A percentile compares a stretch with the other conserved stretches of the same genome.
Conservation (phyloP, 257 asterid species). For the Solanum arcanum region DNA sequence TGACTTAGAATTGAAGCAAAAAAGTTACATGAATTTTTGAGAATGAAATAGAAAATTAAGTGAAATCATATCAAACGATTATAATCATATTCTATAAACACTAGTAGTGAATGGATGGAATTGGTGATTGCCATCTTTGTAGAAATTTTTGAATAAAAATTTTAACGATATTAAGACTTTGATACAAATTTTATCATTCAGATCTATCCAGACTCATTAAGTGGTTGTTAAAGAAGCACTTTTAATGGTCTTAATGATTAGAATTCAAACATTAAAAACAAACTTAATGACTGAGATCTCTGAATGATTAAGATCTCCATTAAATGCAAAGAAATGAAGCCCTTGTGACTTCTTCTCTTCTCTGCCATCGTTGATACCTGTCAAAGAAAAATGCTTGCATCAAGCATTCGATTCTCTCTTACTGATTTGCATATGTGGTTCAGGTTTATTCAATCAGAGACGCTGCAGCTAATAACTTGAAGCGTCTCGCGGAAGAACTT, state of each 20-base stretch:
- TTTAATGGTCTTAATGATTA: not conserved
- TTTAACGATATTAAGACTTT: not conserved
- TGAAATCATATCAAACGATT: too few relatives aligned
- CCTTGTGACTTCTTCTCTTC: not conserved
- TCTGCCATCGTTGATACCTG: not conserved
- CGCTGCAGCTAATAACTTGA: conserved; percentile 45
- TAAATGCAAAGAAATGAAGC: not conserved
- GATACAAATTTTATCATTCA: not conserved
- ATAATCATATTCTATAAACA: too few relatives aligned
- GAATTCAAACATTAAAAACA: not conserved
- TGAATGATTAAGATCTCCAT: not conserved
- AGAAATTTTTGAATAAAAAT: not conserved
- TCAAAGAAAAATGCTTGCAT: not conserved
- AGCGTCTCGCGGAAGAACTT: conserved; percentile 43
- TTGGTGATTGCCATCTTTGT: not conserved
- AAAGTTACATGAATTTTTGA: too few relatives aligned
- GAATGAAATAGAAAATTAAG: too few relatives aligned
- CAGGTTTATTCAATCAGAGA: conserved; percentile 48
- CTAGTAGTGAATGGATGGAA: not conserved
- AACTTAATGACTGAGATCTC: not conserved
- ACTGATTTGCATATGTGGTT: not conserved
- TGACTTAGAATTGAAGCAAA: too few relatives aligned
- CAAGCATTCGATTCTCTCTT: not conserved
- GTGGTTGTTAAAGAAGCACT: not conserved
- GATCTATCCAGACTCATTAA: not conserved